A percentile compares a stretch with the other conserved stretches of the same genome.
Evolutionary conservation across 2,329 filamentous ascomycete genomes (phyloP).

Genomic region (Fusarium vanettenii): DNA sequence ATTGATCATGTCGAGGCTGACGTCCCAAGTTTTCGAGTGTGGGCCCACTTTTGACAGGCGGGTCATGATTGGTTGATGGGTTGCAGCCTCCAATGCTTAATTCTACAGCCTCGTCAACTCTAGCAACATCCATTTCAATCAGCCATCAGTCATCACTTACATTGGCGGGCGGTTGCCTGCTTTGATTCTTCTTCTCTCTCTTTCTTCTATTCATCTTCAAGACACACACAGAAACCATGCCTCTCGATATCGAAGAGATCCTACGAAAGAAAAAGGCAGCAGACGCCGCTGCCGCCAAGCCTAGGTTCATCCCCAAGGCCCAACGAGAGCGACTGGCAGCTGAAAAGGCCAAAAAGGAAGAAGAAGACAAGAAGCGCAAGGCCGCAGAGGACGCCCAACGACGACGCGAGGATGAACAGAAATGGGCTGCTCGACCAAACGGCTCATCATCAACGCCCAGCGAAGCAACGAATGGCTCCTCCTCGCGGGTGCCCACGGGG

Average conservation of each 20-base stretch:
- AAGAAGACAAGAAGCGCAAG: slow-evolving; percentile 66
- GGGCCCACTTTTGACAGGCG: background rate
- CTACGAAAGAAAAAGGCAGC: slow-evolving; percentile 87
- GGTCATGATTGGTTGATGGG: slow-evolving; percentile 20
- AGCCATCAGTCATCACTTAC: slow-evolving; percentile 11
- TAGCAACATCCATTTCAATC: slow-evolving; percentile 9
- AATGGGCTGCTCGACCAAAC: slow-evolving; percentile 47
- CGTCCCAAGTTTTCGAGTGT: slow-evolving; percentile 31
- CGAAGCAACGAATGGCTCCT: slow-evolving; percentile 39
- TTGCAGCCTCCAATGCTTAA: background rate
- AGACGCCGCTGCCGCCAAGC: slow-evolving; percentile 86
- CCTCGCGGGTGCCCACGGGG: slow-evolving; percentile 70
- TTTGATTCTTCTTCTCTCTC: background rate
- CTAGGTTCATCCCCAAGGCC: slow-evolving; percentile 86
- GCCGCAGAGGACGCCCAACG: slow-evolving; percentile 73
- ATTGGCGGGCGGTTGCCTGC: background rate
- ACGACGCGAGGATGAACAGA: slow-evolving; percentile 71
- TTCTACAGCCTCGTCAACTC: slow-evolving; percentile 38
- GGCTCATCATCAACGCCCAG: slow-evolving; percentile 40
- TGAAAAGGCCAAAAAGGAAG: slow-evolving; percentile 79
- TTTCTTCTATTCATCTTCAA: background rate
- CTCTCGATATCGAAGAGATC: slow-evolving; percentile 85
- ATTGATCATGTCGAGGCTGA: slow-evolving; percentile 32
- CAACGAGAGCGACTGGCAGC: slow-evolving; percentile 83
- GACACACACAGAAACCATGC: slow-evolving; percentile 42